Percentiles rank a stretch among this genome's conserved stretches.
Conservation (phyloP, 805 yeast species). For the Tetrapisispora taiwanensis region DNA sequence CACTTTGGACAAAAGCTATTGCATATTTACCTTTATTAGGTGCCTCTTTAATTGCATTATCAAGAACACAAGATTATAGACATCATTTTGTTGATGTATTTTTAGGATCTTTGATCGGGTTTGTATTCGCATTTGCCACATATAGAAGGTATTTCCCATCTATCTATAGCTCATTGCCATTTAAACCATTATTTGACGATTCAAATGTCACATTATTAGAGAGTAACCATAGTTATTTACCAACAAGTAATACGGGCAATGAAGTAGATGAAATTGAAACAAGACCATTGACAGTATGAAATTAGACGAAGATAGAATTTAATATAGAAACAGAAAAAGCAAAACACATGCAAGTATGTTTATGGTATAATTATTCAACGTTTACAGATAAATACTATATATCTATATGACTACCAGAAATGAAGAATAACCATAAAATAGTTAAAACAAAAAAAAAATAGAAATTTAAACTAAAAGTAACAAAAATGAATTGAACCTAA, state of each 20-base stretch:
- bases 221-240: slow-evolving; percentile 2
- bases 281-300: slow-evolving; percentile 1
- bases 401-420: too few species aligned
- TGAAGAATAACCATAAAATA: too few species aligned
- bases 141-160: slow-evolving; percentile 35
- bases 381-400: too few species aligned
- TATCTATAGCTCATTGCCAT: slow-evolving; percentile 25
- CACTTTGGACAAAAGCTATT: slow-evolving; percentile 54
- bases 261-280: slow-evolving; percentile 15
- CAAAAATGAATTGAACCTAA: too few species aligned
- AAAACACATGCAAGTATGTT: too few species aligned
- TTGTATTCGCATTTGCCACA: slow-evolving; percentile 39
- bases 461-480: too few species aligned
- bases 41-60: slow-evolving; percentile 69
- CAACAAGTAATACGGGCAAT: slow-evolving; percentile 5
- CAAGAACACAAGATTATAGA: slow-evolving; percentile 85
- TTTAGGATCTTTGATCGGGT: slow-evolving; percentile 63
- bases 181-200: slow-evolving; percentile 34
- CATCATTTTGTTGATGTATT: slow-evolving; percentile 85
- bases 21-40: slow-evolving; percentile 48
- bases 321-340: too few species aligned
- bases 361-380: too few species aligned
- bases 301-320: too few species aligned
- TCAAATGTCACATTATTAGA: slow-evolving; percentile 23
- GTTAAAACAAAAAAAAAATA: too few species aligned